Percentiles rank a stretch among this genome's conserved stretches.
phyloP scores from a whole-genome alignment of 192 early-diverging fungal genomes.

The Podochytrium sp. region DNA sequence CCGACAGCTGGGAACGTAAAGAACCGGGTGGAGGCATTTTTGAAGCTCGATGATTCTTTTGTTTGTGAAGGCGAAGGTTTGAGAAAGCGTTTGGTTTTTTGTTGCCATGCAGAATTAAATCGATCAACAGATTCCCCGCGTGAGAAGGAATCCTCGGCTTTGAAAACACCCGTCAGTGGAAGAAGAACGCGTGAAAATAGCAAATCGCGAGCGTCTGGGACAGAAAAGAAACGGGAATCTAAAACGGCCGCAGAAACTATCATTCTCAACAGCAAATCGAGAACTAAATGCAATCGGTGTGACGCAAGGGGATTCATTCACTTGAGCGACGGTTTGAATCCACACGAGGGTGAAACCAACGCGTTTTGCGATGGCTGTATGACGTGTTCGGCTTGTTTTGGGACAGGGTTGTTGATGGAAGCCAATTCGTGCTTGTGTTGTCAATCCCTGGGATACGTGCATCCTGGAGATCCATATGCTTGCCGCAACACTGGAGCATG shows the following conservation, averaged over 20 bases:
- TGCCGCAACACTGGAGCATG: constrained; percentile 1
- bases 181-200: not conserved
- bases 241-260: not conserved
- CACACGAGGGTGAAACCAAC: no score
- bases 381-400: not conserved
- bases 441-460: constrained; percentile 20
- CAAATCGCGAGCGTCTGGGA: not conserved
- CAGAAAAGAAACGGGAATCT: no score
- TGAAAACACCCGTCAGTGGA: not conserved
- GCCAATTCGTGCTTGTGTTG: constrained; percentile 2
- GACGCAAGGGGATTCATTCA: not conserved
- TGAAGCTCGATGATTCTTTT: no score
- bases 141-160: not conserved
- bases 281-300: not conserved
- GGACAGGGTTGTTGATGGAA: constrained; percentile 6
- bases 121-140: not conserved
- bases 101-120: not conserved
- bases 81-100: no score
- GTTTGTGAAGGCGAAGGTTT: no score
- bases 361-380: not conserved
- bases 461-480: constrained; percentile 15
- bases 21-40: not conserved
- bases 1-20: constrained; percentile 5
- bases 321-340: no score
- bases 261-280: not conserved